Conservation (phyloP, 768 basidiomycete genomes). For the Podaxis carcinomalis region DNA sequence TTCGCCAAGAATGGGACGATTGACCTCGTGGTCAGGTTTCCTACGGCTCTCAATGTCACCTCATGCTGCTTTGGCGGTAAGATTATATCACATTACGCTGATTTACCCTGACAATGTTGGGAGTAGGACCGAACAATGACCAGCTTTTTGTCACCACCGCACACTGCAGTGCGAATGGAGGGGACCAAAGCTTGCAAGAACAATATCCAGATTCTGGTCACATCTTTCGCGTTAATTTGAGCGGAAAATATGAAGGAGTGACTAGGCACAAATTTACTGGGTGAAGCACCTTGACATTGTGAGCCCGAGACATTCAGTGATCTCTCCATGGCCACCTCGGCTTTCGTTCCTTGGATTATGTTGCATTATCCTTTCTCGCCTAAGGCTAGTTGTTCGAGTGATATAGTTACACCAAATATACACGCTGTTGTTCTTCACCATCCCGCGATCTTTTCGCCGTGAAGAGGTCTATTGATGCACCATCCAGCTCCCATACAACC, state of each 20-base stretch:
- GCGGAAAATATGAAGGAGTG: constrained; percentile 38
- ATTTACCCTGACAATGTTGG: constrained; percentile 1
- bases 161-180: constrained; percentile 57
- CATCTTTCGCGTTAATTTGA: constrained; percentile 47
- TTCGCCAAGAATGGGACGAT: constrained; percentile 50
- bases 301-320: neutral
- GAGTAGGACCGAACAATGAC: constrained; percentile 54
- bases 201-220: constrained; percentile 53
- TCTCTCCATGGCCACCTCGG: neutral
- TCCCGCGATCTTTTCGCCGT: neutral
- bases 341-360: neutral
- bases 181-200: constrained; percentile 43
- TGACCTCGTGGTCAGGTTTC: constrained; percentile 54
- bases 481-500: too few species aligned
- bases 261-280: constrained; percentile 29
- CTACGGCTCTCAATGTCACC: constrained; percentile 60
- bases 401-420: neutral
- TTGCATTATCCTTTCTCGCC: neutral
- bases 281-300: constrained; percentile 11
- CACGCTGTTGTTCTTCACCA: neutral
- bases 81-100: constrained; percentile 5
- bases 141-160: constrained; percentile 61
- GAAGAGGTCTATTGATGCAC: too few species aligned
- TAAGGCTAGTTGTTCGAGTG: neutral
- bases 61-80: constrained; percentile 68